A percentile compares a stretch with the other conserved stretches of the same genome.
phyloP scores from a whole-genome alignment of 768 basidiomycete species.

The Naematelia aurantialba region DNA sequence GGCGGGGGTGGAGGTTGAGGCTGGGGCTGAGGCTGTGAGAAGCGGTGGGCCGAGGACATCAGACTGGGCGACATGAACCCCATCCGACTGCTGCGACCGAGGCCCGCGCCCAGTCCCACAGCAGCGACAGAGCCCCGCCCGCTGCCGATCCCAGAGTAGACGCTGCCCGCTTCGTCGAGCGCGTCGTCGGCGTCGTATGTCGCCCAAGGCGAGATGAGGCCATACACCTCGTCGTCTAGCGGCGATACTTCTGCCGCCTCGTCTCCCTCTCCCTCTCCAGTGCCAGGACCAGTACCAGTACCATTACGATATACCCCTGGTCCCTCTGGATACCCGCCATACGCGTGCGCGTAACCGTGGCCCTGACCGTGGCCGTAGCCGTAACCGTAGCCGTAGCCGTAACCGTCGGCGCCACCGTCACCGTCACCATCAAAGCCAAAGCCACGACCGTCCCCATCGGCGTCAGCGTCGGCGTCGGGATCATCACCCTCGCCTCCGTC shows the following conservation, averaged over 20 bases:
- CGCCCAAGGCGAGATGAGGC: constrained; percentile 7
- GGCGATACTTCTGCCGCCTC: background rate
- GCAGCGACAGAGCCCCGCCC: constrained; percentile 22
- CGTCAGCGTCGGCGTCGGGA: constrained; percentile 72
- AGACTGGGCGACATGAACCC: background rate
- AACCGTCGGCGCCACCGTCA: background rate
- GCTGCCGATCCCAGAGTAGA: constrained; percentile 22
- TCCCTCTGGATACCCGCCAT: too few species aligned
- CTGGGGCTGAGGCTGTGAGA: too few species aligned
- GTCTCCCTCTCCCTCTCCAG: background rate
- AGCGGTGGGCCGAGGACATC: too few species aligned
- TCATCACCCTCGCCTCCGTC: constrained; percentile 65
- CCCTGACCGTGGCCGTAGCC: constrained; percentile 7
- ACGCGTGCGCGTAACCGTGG: background rate
- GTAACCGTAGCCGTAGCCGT: too few species aligned
- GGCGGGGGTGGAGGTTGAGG: too few species aligned
- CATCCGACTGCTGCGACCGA: background rate
- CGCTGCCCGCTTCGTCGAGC: constrained; percentile 11
- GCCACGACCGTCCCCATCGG: background rate
- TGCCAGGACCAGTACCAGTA: background rate
- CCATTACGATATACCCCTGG: too few species aligned
- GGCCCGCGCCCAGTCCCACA: constrained; percentile 20
- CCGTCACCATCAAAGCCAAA: background rate
- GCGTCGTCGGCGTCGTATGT: background rate
- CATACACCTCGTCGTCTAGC: constrained; percentile 21